phyloP scores from a whole-genome alignment of 192 early-diverging fungal species.

The Coemansia sp. region DNA sequence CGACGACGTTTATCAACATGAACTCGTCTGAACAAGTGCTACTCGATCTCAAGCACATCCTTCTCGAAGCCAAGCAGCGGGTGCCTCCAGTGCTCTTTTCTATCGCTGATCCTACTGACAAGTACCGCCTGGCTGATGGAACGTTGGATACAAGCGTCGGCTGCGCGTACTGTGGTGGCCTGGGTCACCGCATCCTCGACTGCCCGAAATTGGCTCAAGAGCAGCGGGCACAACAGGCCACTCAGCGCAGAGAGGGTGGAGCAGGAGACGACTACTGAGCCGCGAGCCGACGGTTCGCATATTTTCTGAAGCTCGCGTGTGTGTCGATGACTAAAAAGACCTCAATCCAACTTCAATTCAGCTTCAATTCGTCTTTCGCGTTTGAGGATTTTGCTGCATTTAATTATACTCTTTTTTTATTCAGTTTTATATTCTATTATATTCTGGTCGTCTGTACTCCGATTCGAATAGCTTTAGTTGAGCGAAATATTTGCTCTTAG shows the following conservation, averaged over 20 bases:
- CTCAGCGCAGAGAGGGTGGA: constrained; percentile 33
- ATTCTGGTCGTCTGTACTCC: background rate
- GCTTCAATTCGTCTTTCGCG: background rate
- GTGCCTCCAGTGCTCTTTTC: constrained; percentile 86
- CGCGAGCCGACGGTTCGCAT: constrained; percentile 12
- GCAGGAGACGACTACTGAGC: constrained; percentile 41
- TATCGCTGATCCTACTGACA: constrained; percentile 87
- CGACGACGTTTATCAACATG: constrained; percentile 96
- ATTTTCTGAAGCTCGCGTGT: background rate
- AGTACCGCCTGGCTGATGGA: constrained; percentile 75
- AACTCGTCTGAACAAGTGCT: constrained; percentile 92
- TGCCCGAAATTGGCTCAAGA: constrained; percentile 84
- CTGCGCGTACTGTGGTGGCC: constrained; percentile 93
- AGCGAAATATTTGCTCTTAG: background rate
- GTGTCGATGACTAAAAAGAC: background rate
- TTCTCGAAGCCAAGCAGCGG: constrained; percentile 89
- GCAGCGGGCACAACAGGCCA: constrained; percentile 55
- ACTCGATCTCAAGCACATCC: constrained; percentile 91
- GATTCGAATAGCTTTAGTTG: background rate
- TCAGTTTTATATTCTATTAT: background rate
- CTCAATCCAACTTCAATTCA: no score
- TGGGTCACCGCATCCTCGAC: constrained; percentile 89
- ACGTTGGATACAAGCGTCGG: constrained; percentile 62
- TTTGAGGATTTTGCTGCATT: background rate
- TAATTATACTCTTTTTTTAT: background rate